Evolutionary conservation across 176 grass and related monocot genomes (phyloP).

Genomic region (Oryza meridionalis): DNA sequence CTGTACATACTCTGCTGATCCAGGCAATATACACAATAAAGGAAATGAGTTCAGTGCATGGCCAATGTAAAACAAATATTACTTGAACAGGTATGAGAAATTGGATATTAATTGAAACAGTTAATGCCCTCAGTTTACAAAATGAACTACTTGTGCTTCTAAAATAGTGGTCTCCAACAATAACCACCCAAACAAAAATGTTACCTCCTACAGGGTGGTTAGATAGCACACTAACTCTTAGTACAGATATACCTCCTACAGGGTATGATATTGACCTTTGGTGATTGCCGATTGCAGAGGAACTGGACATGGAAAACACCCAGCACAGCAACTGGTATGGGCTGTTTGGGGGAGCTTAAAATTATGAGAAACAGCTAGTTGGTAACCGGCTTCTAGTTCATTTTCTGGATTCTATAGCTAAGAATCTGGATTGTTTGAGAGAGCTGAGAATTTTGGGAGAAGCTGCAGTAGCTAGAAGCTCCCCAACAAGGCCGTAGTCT

Average conservation of each 20-base stretch:
- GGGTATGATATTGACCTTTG: neutral
- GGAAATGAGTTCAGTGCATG: neutral
- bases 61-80: neutral
- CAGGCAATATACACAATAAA: constrained; percentile 24
- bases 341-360: no score
- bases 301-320: neutral
- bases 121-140: neutral
- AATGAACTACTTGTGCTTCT: neutral
- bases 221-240: neutral
- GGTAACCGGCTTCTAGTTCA: no score
- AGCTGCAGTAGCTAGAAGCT: no score
- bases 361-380: no score
- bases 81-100: constrained; percentile 4
- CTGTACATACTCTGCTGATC: constrained; percentile 5
- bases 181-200: neutral
- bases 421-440: no score
- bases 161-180: neutral
- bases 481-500: neutral
- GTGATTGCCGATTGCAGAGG: neutral
- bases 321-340: neutral
- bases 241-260: neutral
- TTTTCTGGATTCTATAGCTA: no score
- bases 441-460: no score
- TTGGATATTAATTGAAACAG: constrained; percentile 1
- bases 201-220: neutral